Base-by-base conservation (phyloP, 2,329 filamentous ascomycete species). In the Xylariales sp. region DNA sequence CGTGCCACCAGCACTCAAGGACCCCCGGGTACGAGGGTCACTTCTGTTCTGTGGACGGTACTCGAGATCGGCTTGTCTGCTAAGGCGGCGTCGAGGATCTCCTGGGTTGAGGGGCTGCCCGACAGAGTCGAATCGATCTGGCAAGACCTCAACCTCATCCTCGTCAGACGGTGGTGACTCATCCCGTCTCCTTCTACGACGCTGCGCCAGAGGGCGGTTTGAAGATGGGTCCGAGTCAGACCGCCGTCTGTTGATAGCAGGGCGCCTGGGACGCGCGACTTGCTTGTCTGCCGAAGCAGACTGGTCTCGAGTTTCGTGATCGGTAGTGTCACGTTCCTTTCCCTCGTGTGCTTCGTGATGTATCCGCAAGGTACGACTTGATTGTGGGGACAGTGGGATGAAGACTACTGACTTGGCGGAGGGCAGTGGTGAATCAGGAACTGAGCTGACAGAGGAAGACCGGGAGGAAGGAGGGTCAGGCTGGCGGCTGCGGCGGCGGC, bases 81-180 rank as follows among this genome's bases (percentile, higher is more conserved):
- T 44, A 14, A 48, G 27, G 15, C 40, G 42, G 15, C 28, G 41
- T 12, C 24, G 44, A 21, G 31, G n/a, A 21, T 38, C 29, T 1
- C 10, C 31, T 34, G 42, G 36, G 8, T 44, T 25, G 7, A 44
- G 8, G 16, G 42, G 35, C 11, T 27, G 35, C 16, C 58, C 57
- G 1, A 50, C 50, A 11, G 48, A 25, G 32, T 60, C 57, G 27
- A 61, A 61, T 19, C 57, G 55, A 20, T 55, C 52, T n/a, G 58
- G 58, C n/a, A 60, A 38, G 18, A 51, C 49, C 31, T 59, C 56
- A 19, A 60, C 36, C 6, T 55, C 53, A n/a, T 48, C 47, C 5
- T 53, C 51, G 5, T 50, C 46, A 3, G 51, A 51, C 12, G n/a
- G 18, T 5, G 20, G 19, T 3, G 25, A 35, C 31, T 11, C 45